Evolutionary conservation across 2,329 filamentous ascomycete genomes (phyloP), one percentile per base, ranked within the genome.

Genomic region (Ophiocordyceps sinensis): DNA sequence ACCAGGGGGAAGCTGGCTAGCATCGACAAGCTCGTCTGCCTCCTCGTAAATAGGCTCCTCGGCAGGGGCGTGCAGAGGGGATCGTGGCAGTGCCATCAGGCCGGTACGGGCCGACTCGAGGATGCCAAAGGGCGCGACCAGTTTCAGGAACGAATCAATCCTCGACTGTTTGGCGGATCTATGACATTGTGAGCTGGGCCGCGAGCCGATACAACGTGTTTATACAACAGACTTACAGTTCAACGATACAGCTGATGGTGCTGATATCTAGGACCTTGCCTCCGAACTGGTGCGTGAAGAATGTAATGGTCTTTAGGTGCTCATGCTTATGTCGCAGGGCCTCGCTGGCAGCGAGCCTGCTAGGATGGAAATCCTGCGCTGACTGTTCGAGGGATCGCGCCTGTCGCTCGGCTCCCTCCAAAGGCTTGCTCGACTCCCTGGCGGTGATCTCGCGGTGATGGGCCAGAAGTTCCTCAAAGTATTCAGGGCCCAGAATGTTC

Each of bases 191-290:
- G 32, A 59, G 53, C 42, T 34, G n/a, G 26, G 17, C 11, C 13
- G 11, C 3, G 26, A 10, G 6, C 21, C 26, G 23, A 30, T 6
- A 26, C 5, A 13, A 32, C 6, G 4, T 6, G 23, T 14, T 26
- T 12, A 34, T 28, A 2, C 21, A 12, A 2, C 21, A 12, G 28
- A 75, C 83, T 74, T 75, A 89, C 85, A 98, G 64, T 65, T 98
- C 91, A 45, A 98, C 88, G 61, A 96, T 96, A 66, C 91, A 96
- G 67, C 93, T 96, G 65, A 85, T 95, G 41, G 85, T 95, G 70
- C 87, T 94, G 54, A 98, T 96, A 63, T 98, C 91, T 53, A 98
- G 65, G 23, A 98, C 85, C 68, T 98, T 98, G 49, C 91, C 91
- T 43, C 88, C 88, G 55, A 98, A 98, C 57, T 98, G 91, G 67